These are phyloP conservation scores for Trypanosoma avium DNA, from an alignment of 208 protist species.

Conservation along the genomic window DNA sequence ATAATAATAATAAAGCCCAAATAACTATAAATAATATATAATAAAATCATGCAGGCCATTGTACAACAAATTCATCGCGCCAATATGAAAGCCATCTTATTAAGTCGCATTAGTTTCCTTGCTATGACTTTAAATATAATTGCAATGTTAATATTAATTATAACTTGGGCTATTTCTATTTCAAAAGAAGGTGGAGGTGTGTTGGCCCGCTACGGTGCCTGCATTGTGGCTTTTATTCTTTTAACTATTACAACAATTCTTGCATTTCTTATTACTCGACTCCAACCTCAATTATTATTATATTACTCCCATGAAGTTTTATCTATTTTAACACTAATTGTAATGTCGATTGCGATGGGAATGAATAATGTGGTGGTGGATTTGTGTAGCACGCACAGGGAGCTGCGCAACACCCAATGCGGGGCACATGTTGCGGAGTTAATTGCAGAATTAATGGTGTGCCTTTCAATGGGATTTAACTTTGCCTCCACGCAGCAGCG, in stretches of 20 bases:
- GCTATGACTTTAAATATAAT: constrained; percentile 48
- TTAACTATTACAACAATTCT: constrained; percentile 53
- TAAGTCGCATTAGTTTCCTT: constrained; percentile 69
- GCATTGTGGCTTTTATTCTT: constrained; percentile 65
- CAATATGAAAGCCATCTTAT: constrained; percentile 73
- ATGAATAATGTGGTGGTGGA: constrained; percentile 81
- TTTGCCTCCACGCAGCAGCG: constrained; percentile 83
- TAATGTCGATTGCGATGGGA: constrained; percentile 72
- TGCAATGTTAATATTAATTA: constrained; percentile 68
- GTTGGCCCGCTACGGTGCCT: constrained; percentile 46
- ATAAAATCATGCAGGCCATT: constrained; percentile 81
- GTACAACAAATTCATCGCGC: constrained; percentile 62
- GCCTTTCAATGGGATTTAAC: constrained; percentile 58
- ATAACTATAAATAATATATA: no score
- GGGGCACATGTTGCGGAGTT: constrained; percentile 61
- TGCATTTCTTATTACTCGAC: constrained; percentile 52
- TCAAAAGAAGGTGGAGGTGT: constrained; percentile 50
- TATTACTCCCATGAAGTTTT: constrained; percentile 75
- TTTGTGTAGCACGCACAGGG: constrained; percentile 48
- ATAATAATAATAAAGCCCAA: no score
- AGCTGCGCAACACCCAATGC: constrained; percentile 39
- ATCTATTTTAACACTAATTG: constrained; percentile 57
- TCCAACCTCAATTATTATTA: constrained; percentile 58
- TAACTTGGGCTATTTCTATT: constrained; percentile 57
- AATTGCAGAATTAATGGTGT: constrained; percentile 63